These are phyloP conservation scores for Amanita jacksonii DNA, from an alignment of 768 basidiomycete species.

Conservation along the genomic window DNA sequence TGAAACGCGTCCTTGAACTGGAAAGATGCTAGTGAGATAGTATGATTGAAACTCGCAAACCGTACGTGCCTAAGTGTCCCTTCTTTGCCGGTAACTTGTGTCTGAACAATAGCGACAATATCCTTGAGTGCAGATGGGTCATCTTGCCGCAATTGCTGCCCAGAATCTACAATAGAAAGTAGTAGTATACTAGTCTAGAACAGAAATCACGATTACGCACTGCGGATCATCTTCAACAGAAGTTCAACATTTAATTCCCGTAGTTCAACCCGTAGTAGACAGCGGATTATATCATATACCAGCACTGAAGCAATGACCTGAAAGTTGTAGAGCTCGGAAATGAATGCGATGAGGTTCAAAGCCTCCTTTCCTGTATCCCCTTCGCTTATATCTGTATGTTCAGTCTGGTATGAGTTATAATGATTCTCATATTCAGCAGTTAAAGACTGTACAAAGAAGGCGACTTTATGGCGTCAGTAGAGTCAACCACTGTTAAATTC, in stretches of 20 bases:
- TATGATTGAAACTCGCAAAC: not conserved
- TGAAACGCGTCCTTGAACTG: slow-evolving; percentile 88
- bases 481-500: not conserved
- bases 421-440: slow-evolving; percentile 60
- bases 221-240: slow-evolving; percentile 73
- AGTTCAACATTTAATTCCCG: slow-evolving; percentile 81
- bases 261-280: slow-evolving; percentile 53
- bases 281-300: slow-evolving; percentile 84
- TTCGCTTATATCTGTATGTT: slow-evolving; percentile 9
- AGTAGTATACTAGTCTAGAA: not conserved
- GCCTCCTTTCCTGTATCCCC: slow-evolving; percentile 70
- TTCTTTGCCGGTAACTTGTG: slow-evolving; percentile 47
- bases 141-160: slow-evolving; percentile 82
- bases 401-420: slow-evolving; percentile 26
- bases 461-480: slow-evolving; percentile 37
- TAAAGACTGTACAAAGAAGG: slow-evolving; percentile 69
- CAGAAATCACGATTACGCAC: slow-evolving; percentile 31
- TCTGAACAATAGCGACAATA: slow-evolving; percentile 76
- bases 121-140: slow-evolving; percentile 91
- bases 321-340: slow-evolving; percentile 94
- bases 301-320: slow-evolving; percentile 84
- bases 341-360: slow-evolving; percentile 76
- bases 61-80: slow-evolving; percentile 39
- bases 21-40: not conserved
- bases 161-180: slow-evolving; percentile 54